Evolutionary conservation across 306 rosid genomes (phyloP).

Genomic region (Inga oerstediana): DNA sequence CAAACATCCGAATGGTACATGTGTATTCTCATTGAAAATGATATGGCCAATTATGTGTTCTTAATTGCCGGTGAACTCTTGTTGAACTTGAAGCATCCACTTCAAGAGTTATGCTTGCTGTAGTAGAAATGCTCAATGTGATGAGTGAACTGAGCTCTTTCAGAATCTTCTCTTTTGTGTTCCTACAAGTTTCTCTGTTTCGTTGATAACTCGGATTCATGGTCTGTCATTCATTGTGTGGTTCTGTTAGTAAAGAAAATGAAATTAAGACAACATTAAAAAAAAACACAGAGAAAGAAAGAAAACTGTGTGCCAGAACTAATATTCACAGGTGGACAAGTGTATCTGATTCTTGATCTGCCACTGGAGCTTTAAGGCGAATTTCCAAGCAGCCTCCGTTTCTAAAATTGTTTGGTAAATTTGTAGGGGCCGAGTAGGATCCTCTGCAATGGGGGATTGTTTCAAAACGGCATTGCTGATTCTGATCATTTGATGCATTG

Average conservation of each 20-base stretch:
- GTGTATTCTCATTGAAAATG: slow-evolving; percentile 27
- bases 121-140: slow-evolving; percentile 8
- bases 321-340: slow-evolving; percentile 27
- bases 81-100: slow-evolving; percentile 5
- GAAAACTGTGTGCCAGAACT: slow-evolving; percentile 22
- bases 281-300: no score
- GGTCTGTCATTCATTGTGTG: slow-evolving; percentile 46
- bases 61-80: slow-evolving; percentile 23
- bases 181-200: slow-evolving; percentile 59
- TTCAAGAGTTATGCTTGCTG: neutral
- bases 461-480: neutral
- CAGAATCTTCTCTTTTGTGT: slow-evolving; percentile 59
- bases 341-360: slow-evolving; percentile 23
- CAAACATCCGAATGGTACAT: no score
- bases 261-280: neutral
- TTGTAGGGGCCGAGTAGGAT: slow-evolving; percentile 9
- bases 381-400: slow-evolving; percentile 10
- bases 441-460: neutral
- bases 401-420: neutral
- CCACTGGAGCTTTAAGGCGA: slow-evolving; percentile 2
- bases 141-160: slow-evolving; percentile 26
- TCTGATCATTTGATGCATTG: slow-evolving; percentile 4
- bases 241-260: slow-evolving; percentile 35
- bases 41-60: slow-evolving; percentile 11
- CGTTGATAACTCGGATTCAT: slow-evolving; percentile 56